These are phyloP conservation scores for Calophaca sinica DNA, from an alignment of 306 rosid genomes.

Conservation along the genomic window DNA sequence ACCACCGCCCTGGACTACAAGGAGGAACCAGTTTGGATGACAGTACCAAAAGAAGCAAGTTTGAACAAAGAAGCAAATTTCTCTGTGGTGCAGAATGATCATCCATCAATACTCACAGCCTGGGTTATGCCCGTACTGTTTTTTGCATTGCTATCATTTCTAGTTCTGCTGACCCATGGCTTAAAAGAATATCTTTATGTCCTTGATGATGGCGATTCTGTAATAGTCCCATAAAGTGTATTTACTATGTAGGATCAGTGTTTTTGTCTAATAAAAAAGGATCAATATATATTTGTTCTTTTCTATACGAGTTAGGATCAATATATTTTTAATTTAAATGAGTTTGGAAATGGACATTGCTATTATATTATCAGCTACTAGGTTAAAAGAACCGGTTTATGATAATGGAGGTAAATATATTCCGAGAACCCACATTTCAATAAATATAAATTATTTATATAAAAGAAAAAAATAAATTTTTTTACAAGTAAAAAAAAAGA, in stretches of 20 bases:
- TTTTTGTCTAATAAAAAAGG: background rate
- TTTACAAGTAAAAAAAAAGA: background rate
- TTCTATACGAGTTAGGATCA: background rate
- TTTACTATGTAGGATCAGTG: conserved; percentile 3
- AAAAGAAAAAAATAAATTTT: background rate
- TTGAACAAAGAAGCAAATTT: conserved; percentile 14
- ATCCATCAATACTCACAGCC: conserved; percentile 29
- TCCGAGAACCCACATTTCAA: background rate
- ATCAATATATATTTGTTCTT: background rate
- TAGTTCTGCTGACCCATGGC: conserved; percentile 37
- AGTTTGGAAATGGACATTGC: conserved; percentile 2
- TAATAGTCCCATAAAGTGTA: conserved; percentile 31
- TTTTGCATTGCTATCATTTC: conserved; percentile 44
- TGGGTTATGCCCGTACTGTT: conserved; percentile 47
- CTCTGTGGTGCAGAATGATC: background rate
- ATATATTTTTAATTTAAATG: too few species aligned
- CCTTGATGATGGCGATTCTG: conserved; percentile 33
- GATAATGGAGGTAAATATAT: conserved; percentile 8
- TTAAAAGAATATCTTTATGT: conserved; percentile 24
- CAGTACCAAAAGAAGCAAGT: background rate
- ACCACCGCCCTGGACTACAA: conserved; percentile 45
- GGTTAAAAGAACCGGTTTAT: conserved; percentile 6
- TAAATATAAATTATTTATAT: background rate
- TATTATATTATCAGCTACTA: background rate
- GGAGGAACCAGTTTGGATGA: conserved; percentile 43